Conservation (phyloP, 495 filamentous ascomycete genomes). For the Glarea lozoyensis region DNA sequence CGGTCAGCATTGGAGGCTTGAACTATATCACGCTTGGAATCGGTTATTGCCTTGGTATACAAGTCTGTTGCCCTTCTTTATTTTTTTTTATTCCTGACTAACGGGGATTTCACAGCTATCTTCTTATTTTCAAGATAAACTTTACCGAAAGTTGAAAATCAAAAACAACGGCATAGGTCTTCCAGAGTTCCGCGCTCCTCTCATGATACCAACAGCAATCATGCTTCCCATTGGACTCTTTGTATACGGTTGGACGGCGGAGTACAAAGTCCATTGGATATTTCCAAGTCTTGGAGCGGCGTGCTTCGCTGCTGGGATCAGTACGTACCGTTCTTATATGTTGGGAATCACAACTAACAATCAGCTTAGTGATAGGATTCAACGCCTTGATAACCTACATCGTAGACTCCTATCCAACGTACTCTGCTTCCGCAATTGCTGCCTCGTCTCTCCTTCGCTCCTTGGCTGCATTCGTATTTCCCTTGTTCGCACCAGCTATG, state of each 20-base stretch:
- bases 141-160: slow-evolving; percentile 17
- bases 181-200: slow-evolving; percentile 63
- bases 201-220: slow-evolving; percentile 48
- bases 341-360: neutral
- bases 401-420: slow-evolving; percentile 38
- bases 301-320: too few species aligned
- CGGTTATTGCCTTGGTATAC: slow-evolving; percentile 59
- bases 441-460: slow-evolving; percentile 23
- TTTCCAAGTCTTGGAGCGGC: slow-evolving; percentile 67
- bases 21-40: slow-evolving; percentile 51
- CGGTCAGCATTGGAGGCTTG: too few species aligned
- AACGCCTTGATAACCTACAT: slow-evolving; percentile 34
- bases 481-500: slow-evolving; percentile 23
- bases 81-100: slow-evolving; percentile 46
- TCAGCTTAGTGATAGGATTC: neutral
- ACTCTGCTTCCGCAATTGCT: slow-evolving; percentile 21
- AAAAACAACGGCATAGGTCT: neutral
- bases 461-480: slow-evolving; percentile 21
- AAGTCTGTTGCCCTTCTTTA: slow-evolving; percentile 58
- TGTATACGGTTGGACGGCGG: slow-evolving; percentile 63
- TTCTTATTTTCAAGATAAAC: slow-evolving; percentile 47
- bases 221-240: slow-evolving; percentile 56
- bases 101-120: slow-evolving; percentile 53
- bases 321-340: neutral
- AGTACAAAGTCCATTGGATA: slow-evolving; percentile 59